Evolutionary conservation across 208 protist species (phyloP).

Genomic region (Trypanosoma scelopori): DNA sequence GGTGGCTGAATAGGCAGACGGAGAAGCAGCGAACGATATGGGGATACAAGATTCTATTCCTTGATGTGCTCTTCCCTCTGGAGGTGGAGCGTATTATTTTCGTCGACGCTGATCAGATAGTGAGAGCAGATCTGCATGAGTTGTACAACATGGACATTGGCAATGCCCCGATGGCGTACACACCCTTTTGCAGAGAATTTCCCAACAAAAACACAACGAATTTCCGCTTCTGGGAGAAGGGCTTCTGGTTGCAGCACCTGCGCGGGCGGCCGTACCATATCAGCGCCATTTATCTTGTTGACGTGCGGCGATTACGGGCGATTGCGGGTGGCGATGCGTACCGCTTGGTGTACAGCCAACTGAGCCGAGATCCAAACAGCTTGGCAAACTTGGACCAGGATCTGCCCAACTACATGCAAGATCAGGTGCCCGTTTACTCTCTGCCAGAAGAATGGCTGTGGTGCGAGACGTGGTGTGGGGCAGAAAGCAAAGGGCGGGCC

Average conservation of each 20-base stretch:
- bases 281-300: constrained; percentile 97
- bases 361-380: constrained; percentile 92
- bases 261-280: constrained; percentile 97
- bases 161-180: constrained; percentile 94
- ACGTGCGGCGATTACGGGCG: constrained; percentile 89
- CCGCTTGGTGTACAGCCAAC: constrained; percentile 86
- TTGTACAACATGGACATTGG: constrained; percentile 97
- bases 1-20: constrained; percentile 94
- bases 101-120: constrained; percentile 98
- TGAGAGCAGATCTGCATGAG: constrained; percentile 84
- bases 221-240: constrained; percentile 92
- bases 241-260: constrained; percentile 96
- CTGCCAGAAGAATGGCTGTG: constrained; percentile 98
- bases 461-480: constrained; percentile 98
- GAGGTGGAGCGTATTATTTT: constrained; percentile 97
- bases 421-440: constrained; percentile 93
- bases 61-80: constrained; percentile 99
- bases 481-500: constrained; percentile 87
- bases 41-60: constrained; percentile 99
- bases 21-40: constrained; percentile 99
- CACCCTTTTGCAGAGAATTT: constrained; percentile 95
- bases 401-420: constrained; percentile 96
- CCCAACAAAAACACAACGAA: constrained; percentile 89
- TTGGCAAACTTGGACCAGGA: constrained; percentile 94
- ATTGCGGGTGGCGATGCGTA: constrained; percentile 92